Base-by-base conservation (phyloP, 176 grass and related monocot genomes). In the Cymbopogon citratus region DNA sequence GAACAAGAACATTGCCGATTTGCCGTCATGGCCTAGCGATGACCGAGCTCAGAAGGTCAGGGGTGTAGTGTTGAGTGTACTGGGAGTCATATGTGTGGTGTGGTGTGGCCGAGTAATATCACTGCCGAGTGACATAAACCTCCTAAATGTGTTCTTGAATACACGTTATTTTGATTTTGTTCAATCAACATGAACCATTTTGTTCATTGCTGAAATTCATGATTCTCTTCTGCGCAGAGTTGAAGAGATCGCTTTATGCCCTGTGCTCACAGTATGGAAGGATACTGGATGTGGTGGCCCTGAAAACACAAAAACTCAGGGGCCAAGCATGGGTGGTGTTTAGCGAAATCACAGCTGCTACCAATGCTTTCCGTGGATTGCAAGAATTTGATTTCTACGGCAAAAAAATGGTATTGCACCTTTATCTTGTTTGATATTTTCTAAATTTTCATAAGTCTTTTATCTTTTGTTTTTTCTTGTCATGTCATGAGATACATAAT, bases 271-370 rank as follows among this genome's bases (percentile, higher is more conserved):
- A 99, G 71, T 99, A 93, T 93, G 96, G 96, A 82, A 89, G 87
- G 72, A 95, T 99, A 87, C 74, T 99, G 68, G 96, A 99, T 87
- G 66, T 99, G 0, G 91, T 99, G 80, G 89, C 96, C 74, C 73
- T 99, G 28, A 99, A 99, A 82, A 99, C 96, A 63, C 75, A 87
- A 23, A 99, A 90, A 80, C 80, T 99, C 25, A 90, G 96, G 73
- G 96, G 96, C n/a, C 96, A 99, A 74, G 96, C 96, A 45, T 95
- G 93, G 96, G 85, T 99, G 59, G 96, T 85, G 35, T 99, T 99
- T 45, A 87, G 87, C 10, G 93, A 95, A 88, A 95, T 99, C 45
- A 93, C 96, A 45, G 76, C 96, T 64, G 88, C 96, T 72, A 95
- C 91, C 60, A 99, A 93, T 84, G 96, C 96, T 61, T 94, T 93